Evolutionary conservation across 345 rosid genomes (phyloP), one percentile per base, ranked within the genome.

Genomic region (Rhodomyrtus tomentosa): DNA sequence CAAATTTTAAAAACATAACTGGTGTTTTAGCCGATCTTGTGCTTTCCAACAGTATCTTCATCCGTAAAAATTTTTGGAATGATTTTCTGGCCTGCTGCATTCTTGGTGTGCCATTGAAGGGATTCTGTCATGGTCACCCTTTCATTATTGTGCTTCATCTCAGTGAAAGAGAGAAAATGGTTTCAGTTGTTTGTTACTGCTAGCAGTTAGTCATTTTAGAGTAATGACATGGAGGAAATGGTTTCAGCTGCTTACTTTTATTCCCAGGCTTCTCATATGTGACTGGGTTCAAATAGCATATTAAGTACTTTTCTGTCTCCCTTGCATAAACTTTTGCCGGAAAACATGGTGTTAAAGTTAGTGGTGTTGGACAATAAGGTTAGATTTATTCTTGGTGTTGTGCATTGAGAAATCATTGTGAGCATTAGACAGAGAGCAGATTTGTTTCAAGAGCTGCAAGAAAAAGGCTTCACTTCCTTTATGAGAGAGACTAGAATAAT

Each of bases 351-450:
- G 85, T 50, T 86, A 52, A 98, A 95, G 87, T 89, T 93, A 85
- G 82, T 92, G 89, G 93, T 89, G 88, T 86, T 98, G 90, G 98
- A 95, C 12, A 98, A 98, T 94, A 98, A 93, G 88, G 98, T 89
- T 13, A 93, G 91, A 88, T 96, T 96, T 83, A 98, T 98, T 83
- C 96, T 94, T 79, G 99, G 92, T 29, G 98, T 98, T 81, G 98
- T 98, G 55, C 89, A 87, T 45, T 97, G 98, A 40, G 98, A 98
- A 74, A 95, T 98, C 86, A 86, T 91, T 53, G 99, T 98, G 88
- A 98, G 82, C 92, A 98, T 95, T 85, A 90, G 98, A 91, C 96
- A 93, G 92, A 93, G 91, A 86, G 92, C 93, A 50, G 99, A 98
- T 27, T 87, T 98, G 87, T 84, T 98, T 82, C 85, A 86, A 40